phyloP scores from a whole-genome alignment of 345 rosid species.

The Eutrema heterophyllum region DNA sequence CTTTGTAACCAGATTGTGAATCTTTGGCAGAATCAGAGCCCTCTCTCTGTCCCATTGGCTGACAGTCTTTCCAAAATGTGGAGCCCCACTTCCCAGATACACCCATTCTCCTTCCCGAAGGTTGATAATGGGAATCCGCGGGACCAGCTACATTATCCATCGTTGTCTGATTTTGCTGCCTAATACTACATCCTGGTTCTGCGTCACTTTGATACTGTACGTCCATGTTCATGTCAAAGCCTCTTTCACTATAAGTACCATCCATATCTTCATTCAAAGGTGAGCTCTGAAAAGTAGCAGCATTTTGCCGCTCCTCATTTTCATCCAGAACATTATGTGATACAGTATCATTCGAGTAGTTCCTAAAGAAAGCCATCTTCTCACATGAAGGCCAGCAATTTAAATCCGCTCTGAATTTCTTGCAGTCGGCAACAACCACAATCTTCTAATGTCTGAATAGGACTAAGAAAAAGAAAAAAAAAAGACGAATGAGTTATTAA shows the following conservation, averaged over 20 bases:
- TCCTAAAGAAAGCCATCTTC: constrained; percentile 84
- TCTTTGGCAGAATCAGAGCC: constrained; percentile 72
- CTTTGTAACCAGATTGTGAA: constrained; percentile 54
- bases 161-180: constrained; percentile 42
- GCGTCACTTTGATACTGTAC: constrained; percentile 65
- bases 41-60: constrained; percentile 58
- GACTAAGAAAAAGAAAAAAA: constrained; percentile 16
- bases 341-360: constrained; percentile 52
- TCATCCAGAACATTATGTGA: constrained; percentile 62
- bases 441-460: constrained; percentile 9
- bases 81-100: constrained; percentile 91
- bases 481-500: constrained; percentile 3
- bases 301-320: constrained; percentile 44
- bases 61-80: constrained; percentile 96
- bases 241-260: constrained; percentile 52
- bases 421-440: constrained; percentile 1
- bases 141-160: constrained; percentile 30
- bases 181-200: constrained; percentile 50
- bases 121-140: constrained; percentile 45
- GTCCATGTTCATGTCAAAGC: constrained; percentile 73
- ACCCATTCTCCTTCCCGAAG: constrained; percentile 64
- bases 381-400: constrained; percentile 43
- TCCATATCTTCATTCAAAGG: constrained; percentile 45
- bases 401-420: not conserved
- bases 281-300: constrained; percentile 39